Conservation (phyloP, 2,329 filamentous ascomycete species). For the Penicillium sp. region DNA sequence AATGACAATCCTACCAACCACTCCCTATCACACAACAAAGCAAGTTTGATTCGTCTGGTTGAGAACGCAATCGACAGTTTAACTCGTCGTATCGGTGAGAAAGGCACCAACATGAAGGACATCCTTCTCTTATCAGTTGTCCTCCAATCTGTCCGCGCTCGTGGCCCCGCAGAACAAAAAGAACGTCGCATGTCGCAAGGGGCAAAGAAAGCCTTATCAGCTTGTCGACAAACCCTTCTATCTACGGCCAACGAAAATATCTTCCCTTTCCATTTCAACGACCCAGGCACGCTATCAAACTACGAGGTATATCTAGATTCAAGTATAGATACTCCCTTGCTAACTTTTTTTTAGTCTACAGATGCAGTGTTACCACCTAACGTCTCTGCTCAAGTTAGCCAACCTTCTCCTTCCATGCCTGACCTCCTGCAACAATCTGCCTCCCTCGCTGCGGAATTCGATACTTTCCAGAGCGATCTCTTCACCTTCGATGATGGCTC, state of each 20-base stretch:
- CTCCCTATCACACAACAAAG: constrained; percentile 17
- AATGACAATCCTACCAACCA: neutral
- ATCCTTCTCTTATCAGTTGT: constrained; percentile 31
- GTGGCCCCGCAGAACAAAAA: constrained; percentile 26
- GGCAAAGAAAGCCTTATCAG: constrained; percentile 21
- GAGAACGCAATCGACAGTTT: constrained; percentile 32
- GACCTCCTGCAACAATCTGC: constrained; percentile 15
- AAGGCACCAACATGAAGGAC: constrained; percentile 32
- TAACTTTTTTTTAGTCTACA: neutral
- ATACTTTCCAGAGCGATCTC: constrained; percentile 16
- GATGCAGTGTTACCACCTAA: neutral
- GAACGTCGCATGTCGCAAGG: constrained; percentile 28
- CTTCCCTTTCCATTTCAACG: neutral
- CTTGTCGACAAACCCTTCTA: constrained; percentile 21
- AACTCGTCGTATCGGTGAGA: constrained; percentile 26
- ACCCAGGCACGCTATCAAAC: neutral
- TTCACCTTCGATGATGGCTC: constrained; percentile 22
- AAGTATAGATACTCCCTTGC: neutral
- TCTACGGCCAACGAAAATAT: constrained; percentile 3
- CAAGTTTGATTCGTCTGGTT: constrained; percentile 26
- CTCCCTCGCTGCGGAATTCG: constrained; percentile 15
- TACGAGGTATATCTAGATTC: neutral
- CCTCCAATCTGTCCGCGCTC: constrained; percentile 30
- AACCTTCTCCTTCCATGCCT: constrained; percentile 5
- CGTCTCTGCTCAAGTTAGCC: neutral